These are phyloP conservation scores for Globisporangium okanoganense DNA, from an alignment of 352 stramenopile genomes.

Conservation along the genomic window DNA sequence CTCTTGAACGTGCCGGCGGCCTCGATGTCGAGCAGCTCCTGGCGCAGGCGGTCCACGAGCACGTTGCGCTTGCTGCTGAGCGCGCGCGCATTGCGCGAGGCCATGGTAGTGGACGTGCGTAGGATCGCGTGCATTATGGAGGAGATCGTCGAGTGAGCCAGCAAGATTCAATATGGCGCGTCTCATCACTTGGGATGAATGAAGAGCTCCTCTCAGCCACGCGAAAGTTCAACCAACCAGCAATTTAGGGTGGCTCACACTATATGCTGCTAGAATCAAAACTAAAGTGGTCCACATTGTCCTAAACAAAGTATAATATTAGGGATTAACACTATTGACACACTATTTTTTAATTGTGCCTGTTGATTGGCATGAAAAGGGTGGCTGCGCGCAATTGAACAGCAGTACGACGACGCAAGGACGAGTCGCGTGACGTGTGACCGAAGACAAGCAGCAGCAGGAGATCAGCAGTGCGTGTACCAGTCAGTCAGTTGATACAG, in stretches of 20 bases:
- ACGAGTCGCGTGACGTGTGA: too few relatives aligned
- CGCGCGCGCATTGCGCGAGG: conserved; percentile 6
- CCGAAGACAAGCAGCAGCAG: not conserved
- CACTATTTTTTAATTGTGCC: too few relatives aligned
- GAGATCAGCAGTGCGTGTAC: not conserved
- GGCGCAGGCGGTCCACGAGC: conserved; percentile 70
- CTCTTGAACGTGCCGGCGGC: conserved; percentile 80
- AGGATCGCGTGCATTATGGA: conserved; percentile 6
- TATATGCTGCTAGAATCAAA: too few relatives aligned
- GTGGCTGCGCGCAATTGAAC: too few relatives aligned
- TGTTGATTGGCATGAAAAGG: too few relatives aligned
- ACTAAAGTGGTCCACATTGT: too few relatives aligned
- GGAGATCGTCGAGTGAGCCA: not conserved
- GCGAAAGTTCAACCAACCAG: conserved; percentile 13
- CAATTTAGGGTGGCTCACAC: too few relatives aligned
- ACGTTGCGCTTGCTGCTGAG: conserved; percentile 49
- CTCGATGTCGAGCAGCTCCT: conserved; percentile 70
- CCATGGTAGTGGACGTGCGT: not conserved
- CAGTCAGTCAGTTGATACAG: not conserved
- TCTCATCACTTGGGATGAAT: conserved; percentile 5
- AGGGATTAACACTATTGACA: too few relatives aligned
- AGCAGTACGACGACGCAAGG: not conserved
- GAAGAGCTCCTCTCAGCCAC: conserved; percentile 5
- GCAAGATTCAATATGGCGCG: not conserved
- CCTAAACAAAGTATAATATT: too few relatives aligned